Evolutionary conservation across 345 rosid genomes (phyloP).

Genomic region (Ceriops decandra): DNA sequence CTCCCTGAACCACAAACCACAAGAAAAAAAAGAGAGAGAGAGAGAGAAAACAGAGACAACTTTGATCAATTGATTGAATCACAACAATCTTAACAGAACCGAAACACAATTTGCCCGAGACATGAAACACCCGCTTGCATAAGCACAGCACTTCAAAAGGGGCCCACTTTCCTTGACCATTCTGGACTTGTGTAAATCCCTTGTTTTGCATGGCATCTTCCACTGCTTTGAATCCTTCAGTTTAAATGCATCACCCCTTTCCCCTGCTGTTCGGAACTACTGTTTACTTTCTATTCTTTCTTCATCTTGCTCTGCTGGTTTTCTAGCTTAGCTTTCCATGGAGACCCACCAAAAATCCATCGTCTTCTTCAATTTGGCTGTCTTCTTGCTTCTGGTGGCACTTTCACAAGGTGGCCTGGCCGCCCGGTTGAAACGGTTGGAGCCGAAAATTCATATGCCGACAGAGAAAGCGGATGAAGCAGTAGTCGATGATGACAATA

Average conservation of each 20-base stretch:
- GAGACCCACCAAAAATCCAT: conserved; percentile 15
- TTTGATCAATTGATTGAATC: too few relatives aligned
- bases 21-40: background rate
- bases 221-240: conserved; percentile 6
- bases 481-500: conserved; percentile 30
- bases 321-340: conserved; percentile 24
- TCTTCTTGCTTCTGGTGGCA: conserved; percentile 30
- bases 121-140: conserved; percentile 4
- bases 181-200: conserved; percentile 30
- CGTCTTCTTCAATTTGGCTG: conserved; percentile 12
- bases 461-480: conserved; percentile 26
- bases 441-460: conserved; percentile 54
- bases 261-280: background rate
- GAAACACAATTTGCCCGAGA: too few relatives aligned
- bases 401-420: conserved; percentile 13
- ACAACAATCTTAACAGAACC: too few relatives aligned
- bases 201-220: conserved; percentile 39
- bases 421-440: conserved; percentile 31
- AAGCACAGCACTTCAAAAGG: background rate
- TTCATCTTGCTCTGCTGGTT: background rate
- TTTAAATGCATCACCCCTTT: background rate
- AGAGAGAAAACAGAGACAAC: background rate
- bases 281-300: background rate
- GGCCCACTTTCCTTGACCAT: conserved; percentile 17
- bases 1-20: background rate